phyloP scores from a whole-genome alignment of 192 early-diverging fungal genomes.

The Dispira parvispora region DNA sequence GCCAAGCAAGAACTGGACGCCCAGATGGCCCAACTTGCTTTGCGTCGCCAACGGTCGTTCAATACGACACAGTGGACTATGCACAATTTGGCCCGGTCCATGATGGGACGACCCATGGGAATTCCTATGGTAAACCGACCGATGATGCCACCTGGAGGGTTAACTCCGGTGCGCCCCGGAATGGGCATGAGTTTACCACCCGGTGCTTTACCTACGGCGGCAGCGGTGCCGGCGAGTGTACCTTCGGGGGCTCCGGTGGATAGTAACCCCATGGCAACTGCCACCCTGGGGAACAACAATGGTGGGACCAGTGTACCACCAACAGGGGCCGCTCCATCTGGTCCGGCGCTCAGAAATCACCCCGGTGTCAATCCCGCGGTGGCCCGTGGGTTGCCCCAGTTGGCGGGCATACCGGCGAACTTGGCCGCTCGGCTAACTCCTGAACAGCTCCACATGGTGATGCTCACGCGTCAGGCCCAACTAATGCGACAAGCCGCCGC shows the following conservation, averaged over 20 bases:
- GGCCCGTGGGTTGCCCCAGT: neutral
- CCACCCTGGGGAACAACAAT: neutral
- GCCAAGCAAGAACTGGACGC: conserved; percentile 11
- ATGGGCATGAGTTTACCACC: neutral
- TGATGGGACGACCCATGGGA: conserved; percentile 6
- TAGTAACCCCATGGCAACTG: too few relatives aligned
- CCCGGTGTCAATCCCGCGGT: neutral
- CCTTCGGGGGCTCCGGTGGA: neutral
- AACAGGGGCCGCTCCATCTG: neutral
- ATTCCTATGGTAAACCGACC: neutral
- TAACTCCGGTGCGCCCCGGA: neutral
- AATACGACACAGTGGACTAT: conserved; percentile 3
- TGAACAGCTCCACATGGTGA: neutral
- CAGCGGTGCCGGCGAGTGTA: neutral
- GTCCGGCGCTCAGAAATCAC: neutral
- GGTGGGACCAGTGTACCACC: neutral
- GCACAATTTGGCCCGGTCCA: conserved; percentile 5
- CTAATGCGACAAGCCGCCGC: neutral
- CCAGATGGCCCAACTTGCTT: conserved; percentile 3
- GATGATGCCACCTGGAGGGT: neutral
- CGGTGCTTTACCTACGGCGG: neutral
- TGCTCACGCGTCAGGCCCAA: conserved; percentile 3
- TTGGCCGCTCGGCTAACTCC: neutral
- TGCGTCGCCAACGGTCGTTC: conserved; percentile 7
- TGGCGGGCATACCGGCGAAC: neutral